Evolutionary conservation across 805 yeast genomes (phyloP), one percentile per base, ranked within the genome.

Genomic region (Metschnikowia kofuensis): DNA sequence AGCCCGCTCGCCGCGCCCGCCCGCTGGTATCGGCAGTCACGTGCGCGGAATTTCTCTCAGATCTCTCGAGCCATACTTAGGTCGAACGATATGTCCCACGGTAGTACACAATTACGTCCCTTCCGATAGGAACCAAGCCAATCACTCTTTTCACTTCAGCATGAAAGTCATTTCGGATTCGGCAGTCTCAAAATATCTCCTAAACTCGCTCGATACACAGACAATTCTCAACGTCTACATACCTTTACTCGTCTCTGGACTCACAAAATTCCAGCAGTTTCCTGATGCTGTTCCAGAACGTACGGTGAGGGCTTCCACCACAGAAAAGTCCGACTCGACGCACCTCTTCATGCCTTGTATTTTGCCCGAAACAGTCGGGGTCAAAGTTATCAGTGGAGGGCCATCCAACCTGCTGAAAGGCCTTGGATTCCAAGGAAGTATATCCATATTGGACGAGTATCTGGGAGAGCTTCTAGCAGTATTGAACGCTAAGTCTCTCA

Each of bases 301-400:
- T 56, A 78, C 75, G 6, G 82, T 79, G 7, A 72, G 39, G 56
- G 59, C 29, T 62, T 78, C 54, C 61, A 73, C 40, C 64, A 68
- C 52, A 62, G 39, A 37, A 5, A 44, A 44, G 10, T 58, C 60
- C 1, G 72, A 67, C 47, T 54, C 78, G 3, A 69, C 77, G 1
- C 87, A 83, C 60, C 57, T 84, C 30, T 82, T 80, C 62, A 84
- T 84, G 89, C 85, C 87, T 4, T 78, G 85, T n/a, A 70, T 78
- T 4, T 80, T 81, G 13, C 72, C 76, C 5, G 57, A 64, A 29
- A 64, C 64, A 35, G 82, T 78, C 12, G 89, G 89, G 9, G 68
- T 84, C 56, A 84, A 84, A 64, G 77, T 83, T 0, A 62, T 84
- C 16, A 78, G 81, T 15, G 84, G 83, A 0, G 82, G 86, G 0